Evolutionary conservation across 2,329 filamentous ascomycete genomes (phyloP), one percentile per base, ranked within the genome.

Genomic region (Paecilomyces sp.): DNA sequence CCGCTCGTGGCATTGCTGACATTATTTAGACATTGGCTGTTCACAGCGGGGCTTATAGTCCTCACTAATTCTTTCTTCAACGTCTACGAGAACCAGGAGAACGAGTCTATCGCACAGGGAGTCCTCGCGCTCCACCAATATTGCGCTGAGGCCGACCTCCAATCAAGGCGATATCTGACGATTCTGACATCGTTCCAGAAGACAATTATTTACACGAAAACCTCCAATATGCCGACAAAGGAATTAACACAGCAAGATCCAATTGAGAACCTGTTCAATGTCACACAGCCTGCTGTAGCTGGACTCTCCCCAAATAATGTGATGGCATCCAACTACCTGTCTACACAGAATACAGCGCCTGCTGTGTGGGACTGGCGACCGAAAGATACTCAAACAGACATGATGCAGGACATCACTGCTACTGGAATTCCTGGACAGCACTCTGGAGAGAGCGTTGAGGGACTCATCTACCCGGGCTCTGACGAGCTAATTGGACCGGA

Each of bases 31-130:
- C 81, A 85, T 65, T 84, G 82, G 58, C 74, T 86, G 47, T 85
- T 85, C 61, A 76, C 83, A 4, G 80, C 83, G 0, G 76, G 79
- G 0, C 74, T 86, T 1, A 76, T 85, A 33, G 74, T 85, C 3
- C 70, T 85, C 53, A 83, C 82, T 64, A 86, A 85, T 65, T 81
- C 84, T 60, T 84, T 85, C 65, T 79, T 78, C 3, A 74, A 71
- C 1, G 70, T 85, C 18, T 82, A 80, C 64, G 68, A 74, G 31
- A 80, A 81, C 22, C 68, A 74, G 11, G 78, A 80, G 60, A 77
- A 77, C 57, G 77, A 79, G 60, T 78, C 73, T 63, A 67, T 78
- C 13, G 73, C 71, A 53, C 67, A 66, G 50, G 76, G 78, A 34
- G 77, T 80, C 7, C 76, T 83, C n/a, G 65, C 70, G 1, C 79